These are phyloP conservation scores for Acacia concinna DNA, from an alignment of 331 rosid genomes.

Conservation along the genomic window DNA sequence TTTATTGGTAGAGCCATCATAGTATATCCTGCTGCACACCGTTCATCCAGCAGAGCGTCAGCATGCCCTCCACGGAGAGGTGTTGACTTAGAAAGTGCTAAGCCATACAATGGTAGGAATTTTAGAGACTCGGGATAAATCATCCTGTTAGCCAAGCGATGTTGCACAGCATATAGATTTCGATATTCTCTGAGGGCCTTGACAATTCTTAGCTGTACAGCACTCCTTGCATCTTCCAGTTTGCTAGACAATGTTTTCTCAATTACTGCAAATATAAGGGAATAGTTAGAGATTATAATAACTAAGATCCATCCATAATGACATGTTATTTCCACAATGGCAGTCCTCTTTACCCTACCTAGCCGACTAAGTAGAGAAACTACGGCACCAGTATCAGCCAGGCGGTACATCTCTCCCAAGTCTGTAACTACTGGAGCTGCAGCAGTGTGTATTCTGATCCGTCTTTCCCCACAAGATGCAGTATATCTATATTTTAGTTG, in stretches of 20 bases:
- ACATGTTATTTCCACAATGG: slow-evolving; percentile 19
- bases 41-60: slow-evolving; percentile 82
- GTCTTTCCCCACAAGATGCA: slow-evolving; percentile 99
- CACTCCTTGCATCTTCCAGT: slow-evolving; percentile 85
- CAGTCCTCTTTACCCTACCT: slow-evolving; percentile 48
- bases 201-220: slow-evolving; percentile 77
- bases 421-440: slow-evolving; percentile 92
- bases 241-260: slow-evolving; percentile 86
- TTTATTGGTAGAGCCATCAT: slow-evolving; percentile 83
- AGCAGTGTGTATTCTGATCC: slow-evolving; percentile 92
- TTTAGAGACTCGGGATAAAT: slow-evolving; percentile 92
- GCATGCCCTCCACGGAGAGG: slow-evolving; percentile 93
- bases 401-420: slow-evolving; percentile 82
- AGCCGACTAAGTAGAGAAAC: slow-evolving; percentile 80
- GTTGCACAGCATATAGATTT: slow-evolving; percentile 90
- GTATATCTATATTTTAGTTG: slow-evolving; percentile 77
- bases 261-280: slow-evolving; percentile 67
- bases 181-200: slow-evolving; percentile 88
- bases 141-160: slow-evolving; percentile 85
- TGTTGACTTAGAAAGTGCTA: slow-evolving; percentile 75
- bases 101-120: slow-evolving; percentile 77
- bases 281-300: slow-evolving; percentile 32
- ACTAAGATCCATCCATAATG: slow-evolving; percentile 28
- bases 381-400: slow-evolving; percentile 91
- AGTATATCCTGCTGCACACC: slow-evolving; percentile 85